phyloP scores from a whole-genome alignment of 768 basidiomycete genomes.

The Kwoniella sp. region DNA sequence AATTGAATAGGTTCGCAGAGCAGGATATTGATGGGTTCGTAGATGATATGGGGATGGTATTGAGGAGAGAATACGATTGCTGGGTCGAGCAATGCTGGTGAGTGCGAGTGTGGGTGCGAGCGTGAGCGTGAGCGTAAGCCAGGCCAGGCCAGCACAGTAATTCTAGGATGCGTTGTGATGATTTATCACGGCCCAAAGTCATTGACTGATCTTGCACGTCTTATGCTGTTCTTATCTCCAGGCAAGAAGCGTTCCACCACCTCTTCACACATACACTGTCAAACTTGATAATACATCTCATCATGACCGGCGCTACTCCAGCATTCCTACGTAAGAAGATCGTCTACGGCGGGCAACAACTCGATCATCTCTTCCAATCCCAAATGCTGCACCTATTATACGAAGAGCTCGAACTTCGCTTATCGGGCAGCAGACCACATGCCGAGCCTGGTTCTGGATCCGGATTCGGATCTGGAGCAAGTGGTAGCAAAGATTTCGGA shows the following conservation, averaged over 20 bases:
- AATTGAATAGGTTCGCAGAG: constrained; percentile 38
- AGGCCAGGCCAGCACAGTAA: no score
- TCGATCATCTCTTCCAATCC: constrained; percentile 49
- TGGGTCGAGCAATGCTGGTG: constrained; percentile 57
- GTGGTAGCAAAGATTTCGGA: neutral
- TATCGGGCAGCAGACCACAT: constrained; percentile 43
- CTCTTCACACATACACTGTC: constrained; percentile 52
- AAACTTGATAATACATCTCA: constrained; percentile 53
- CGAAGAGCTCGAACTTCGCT: constrained; percentile 50
- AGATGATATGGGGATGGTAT: constrained; percentile 48
- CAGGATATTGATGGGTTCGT: constrained; percentile 53
- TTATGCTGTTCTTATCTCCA: constrained; percentile 7
- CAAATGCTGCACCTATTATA: constrained; percentile 51
- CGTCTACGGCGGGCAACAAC: constrained; percentile 50
- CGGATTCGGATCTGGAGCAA: no score
- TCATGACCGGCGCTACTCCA: constrained; percentile 47
- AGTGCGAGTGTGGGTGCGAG: constrained; percentile 13
- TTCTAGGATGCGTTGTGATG: no score
- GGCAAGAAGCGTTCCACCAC: constrained; percentile 56
- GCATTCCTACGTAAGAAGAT: constrained; percentile 51
- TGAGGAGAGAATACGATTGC: constrained; percentile 53
- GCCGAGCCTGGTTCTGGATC: constrained; percentile 37
- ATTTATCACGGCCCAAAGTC: no score
- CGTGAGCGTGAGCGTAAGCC: no score
- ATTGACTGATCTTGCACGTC: no score